These are phyloP conservation scores for Dioszegia hungarica DNA, from an alignment of 768 basidiomycete genomes.

Conservation along the genomic window DNA sequence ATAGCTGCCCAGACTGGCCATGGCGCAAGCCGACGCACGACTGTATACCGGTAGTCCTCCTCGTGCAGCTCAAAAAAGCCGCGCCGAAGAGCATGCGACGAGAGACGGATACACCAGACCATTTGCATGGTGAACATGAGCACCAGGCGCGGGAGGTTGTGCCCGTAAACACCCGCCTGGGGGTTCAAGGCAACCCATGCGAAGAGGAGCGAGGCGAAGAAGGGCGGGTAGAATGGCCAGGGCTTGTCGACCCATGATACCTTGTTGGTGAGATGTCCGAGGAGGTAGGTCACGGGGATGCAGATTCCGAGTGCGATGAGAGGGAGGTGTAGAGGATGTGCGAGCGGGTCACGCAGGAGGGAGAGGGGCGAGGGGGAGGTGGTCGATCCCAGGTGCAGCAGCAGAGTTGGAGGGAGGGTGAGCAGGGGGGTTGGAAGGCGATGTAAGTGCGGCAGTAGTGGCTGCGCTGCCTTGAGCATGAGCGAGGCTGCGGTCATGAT, in stretches of 20 bases:
- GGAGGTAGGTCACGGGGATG: constrained; percentile 28
- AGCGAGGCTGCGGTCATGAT: background rate
- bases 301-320: constrained; percentile 15
- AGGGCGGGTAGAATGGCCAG: constrained; percentile 66
- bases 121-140: constrained; percentile 70
- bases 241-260: constrained; percentile 57
- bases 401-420: constrained; percentile 12
- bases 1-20: constrained; percentile 59
- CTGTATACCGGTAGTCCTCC: constrained; percentile 79
- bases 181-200: constrained; percentile 59
- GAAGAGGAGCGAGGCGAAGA: constrained; percentile 77
- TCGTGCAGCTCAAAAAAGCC: constrained; percentile 62
- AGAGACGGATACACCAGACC: constrained; percentile 54
- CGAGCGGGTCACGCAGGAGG: constrained; percentile 19
- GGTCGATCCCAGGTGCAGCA: constrained; percentile 17
- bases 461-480: background rate
- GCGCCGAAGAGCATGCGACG: constrained; percentile 76
- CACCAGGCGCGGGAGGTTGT: constrained; percentile 60
- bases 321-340: constrained; percentile 34
- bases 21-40: constrained; percentile 63
- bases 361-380: constrained; percentile 16
- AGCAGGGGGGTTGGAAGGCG: constrained; percentile 15
- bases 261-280: constrained; percentile 43
- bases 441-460: constrained; percentile 15
- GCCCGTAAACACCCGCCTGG: constrained; percentile 55